Percentiles rank a stretch among this genome's conserved stretches.
Evolutionary conservation across 208 protist genomes (phyloP).

Genomic region (Crithidia bombi): DNA sequence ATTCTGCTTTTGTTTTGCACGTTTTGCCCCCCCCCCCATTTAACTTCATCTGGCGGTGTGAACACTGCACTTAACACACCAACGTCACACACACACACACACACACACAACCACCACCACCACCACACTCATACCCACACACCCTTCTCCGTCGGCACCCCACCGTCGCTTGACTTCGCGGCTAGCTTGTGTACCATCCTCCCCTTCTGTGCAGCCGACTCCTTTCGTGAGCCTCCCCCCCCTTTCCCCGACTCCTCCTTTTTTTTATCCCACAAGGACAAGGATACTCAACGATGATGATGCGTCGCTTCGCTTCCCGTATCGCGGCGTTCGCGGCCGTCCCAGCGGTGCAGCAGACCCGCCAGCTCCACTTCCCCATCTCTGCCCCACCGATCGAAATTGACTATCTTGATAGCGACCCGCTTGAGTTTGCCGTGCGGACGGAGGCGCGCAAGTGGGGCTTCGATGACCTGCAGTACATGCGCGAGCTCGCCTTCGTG

Average conservation of each 20-base stretch:
- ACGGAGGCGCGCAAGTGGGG: constrained; percentile 89
- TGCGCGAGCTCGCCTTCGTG: constrained; percentile 89
- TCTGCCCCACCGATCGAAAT: constrained; percentile 84
- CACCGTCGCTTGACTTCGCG: no score
- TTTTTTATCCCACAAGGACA: no score
- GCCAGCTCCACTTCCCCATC: constrained; percentile 84
- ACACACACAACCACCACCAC: no score
- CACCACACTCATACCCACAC: no score
- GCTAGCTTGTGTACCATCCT: no score
- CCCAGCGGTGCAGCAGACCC: constrained; percentile 37
- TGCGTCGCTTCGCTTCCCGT: constrained; percentile 49
- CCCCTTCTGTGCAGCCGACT: no score
- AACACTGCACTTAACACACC: no score
- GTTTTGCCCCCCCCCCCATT: no score
- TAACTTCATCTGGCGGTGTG: no score
- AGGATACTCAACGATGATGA: background rate
- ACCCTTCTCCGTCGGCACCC: no score
- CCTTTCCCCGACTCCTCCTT: background rate
- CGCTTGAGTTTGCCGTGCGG: constrained; percentile 87
- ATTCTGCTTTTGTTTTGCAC: no score
- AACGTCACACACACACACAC: no score
- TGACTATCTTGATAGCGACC: constrained; percentile 86
- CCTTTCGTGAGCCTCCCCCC: background rate
- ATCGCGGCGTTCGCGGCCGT: constrained; percentile 35
- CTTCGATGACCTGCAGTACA: constrained; percentile 89